These are phyloP conservation scores for Tuber microsphaerosporum DNA, from an alignment of 495 filamentous ascomycete genomes.

Conservation along the genomic window DNA sequence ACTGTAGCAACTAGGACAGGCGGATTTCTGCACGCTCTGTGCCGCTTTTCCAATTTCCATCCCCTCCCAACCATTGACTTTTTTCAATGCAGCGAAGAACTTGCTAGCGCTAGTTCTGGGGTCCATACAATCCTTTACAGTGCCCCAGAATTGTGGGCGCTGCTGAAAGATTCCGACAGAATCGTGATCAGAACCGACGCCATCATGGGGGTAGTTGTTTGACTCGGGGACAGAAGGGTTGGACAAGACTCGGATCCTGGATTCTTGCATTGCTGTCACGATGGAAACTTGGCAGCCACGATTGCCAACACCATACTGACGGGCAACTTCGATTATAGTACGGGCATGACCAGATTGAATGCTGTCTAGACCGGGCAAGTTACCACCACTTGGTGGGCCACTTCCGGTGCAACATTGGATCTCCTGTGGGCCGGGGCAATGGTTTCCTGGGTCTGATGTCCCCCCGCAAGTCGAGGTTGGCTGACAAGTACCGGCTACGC, in stretches of 20 bases:
- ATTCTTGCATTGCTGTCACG: conserved; percentile 6
- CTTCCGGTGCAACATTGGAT: conserved; percentile 4
- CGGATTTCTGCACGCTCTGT: not conserved
- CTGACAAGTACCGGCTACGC: not conserved
- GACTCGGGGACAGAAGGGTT: conserved; percentile 5
- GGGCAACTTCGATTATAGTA: not conserved
- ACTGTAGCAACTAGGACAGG: not conserved
- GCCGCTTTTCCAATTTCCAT: not conserved
- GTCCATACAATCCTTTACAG: not conserved
- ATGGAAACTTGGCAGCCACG: conserved; percentile 8
- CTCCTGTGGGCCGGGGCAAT: not conserved
- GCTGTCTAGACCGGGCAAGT: conserved; percentile 3
- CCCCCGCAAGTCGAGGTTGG: not conserved
- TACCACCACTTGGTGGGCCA: not conserved
- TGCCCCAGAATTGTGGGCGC: not conserved
- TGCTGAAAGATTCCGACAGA: conserved; percentile 4
- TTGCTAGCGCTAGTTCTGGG: not conserved
- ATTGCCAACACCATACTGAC: conserved; percentile 1
- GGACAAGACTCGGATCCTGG: conserved; percentile 1
- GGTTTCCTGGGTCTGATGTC: conserved; percentile 1
- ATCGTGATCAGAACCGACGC: not conserved
- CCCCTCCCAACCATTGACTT: not conserved
- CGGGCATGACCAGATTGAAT: conserved; percentile 2
- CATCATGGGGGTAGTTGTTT: conserved; percentile 8
- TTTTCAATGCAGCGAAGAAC: not conserved